phyloP scores from a whole-genome alignment of 345 rosid species.

The Punica granatum region DNA sequence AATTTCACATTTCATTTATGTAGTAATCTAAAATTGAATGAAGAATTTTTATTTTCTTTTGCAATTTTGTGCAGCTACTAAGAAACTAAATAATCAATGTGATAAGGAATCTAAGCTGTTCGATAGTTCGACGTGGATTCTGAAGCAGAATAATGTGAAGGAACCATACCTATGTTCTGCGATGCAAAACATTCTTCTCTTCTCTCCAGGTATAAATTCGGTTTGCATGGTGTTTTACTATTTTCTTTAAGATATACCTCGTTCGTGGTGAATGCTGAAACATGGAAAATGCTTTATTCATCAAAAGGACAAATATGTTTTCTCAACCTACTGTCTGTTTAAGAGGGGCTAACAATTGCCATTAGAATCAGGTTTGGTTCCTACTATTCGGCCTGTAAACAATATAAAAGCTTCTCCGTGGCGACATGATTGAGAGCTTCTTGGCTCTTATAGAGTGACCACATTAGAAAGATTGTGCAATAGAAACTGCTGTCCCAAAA shows the following conservation, averaged over 20 bases:
- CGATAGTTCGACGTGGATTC: conserved; percentile 5
- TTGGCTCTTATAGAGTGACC: not conserved
- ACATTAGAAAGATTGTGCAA: not conserved
- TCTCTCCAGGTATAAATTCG: conserved; percentile 13
- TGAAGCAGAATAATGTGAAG: conserved; percentile 5
- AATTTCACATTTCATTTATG: too few relatives aligned
- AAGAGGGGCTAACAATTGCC: not conserved
- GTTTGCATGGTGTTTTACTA: not conserved
- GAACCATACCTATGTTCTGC: conserved; percentile 12
- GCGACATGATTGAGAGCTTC: not conserved
- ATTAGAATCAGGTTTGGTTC: not conserved
- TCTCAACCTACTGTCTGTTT: not conserved
- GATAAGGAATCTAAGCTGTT: conserved; percentile 2
- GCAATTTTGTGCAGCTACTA: conserved; percentile 2
- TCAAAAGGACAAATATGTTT: not conserved
- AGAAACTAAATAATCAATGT: not conserved
- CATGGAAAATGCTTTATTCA: not conserved
- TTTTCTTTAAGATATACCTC: not conserved
- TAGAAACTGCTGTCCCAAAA: not conserved
- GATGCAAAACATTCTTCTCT: conserved; percentile 14
- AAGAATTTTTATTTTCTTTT: not conserved
- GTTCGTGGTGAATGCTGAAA: not conserved
- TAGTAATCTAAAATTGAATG: too few relatives aligned
- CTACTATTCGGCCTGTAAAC: not conserved
- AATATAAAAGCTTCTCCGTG: not conserved